Base-by-base conservation (phyloP, 768 basidiomycete species). In the Pleurotus eryngii region DNA sequence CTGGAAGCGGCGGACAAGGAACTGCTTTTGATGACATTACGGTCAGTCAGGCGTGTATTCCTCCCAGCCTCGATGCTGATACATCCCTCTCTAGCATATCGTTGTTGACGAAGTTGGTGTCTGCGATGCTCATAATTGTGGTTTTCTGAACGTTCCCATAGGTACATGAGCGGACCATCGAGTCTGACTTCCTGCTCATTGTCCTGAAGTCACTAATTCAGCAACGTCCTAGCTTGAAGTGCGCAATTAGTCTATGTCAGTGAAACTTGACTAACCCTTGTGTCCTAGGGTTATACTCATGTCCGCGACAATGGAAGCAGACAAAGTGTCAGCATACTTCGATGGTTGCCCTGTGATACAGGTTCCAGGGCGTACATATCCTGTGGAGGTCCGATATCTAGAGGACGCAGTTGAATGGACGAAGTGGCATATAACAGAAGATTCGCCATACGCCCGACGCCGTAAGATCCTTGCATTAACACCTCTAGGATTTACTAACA, bases 151-250 rank as follows among this genome's bases (percentile, higher is more conserved):
- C n/a, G 12, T n/a, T 38, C 26, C 18, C 45, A 11, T 61, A 89
- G 86, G 92, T 97, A 47, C 96, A 99, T 65, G 96, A 99, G 74
- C 87, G 96, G 18, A 92, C 88, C 5, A 97, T 99, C 62, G 96
- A 99, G 67, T 95, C 93, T 0, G 96, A 98, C 70, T 99, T 99
- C 74, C 80, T 99, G 30, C 77, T 99, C 30, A 93, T 98, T 62
- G 92, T 98, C 4, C 78, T 99, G 54, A 94, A 92, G 70, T 86
- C 90, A 14, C 74, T 98, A 35, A 70, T 97, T 51, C 72, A 79
- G 55, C 83, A 87, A 60, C 81, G 92, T 22, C 81, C 86, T 49
- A 86, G 96, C 63, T 76, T 99, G n/a, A 95, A 91, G 94, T 90
- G 61, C 58, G 5, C 38, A 37, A 15, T 39, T 46, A 30, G 46